phyloP scores from a whole-genome alignment of 2,329 filamentous ascomycete genomes.

The Curvularia verruculosa region DNA sequence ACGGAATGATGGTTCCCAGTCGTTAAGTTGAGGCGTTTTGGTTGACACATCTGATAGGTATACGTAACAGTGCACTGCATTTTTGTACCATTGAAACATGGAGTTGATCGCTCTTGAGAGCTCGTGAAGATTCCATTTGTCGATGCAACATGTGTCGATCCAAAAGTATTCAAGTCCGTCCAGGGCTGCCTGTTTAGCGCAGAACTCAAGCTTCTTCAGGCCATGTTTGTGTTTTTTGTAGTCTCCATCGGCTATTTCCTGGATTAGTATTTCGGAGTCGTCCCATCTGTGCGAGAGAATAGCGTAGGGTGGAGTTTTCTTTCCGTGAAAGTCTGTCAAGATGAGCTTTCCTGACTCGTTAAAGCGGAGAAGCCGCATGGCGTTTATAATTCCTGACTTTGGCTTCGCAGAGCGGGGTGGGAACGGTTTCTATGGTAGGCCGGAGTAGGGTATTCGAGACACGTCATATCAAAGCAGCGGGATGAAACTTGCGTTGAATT shows the following conservation, averaged over 20 bases:
- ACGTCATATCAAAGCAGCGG: neutral
- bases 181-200: neutral
- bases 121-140: neutral
- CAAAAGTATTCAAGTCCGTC: neutral
- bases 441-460: neutral
- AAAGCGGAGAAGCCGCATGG: neutral
- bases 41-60: conserved; percentile 13
- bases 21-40: neutral
- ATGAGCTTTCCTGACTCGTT: neutral
- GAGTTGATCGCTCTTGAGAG: neutral
- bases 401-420: neutral
- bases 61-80: conserved; percentile 6
- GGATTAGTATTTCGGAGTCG: neutral
- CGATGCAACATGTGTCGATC: neutral
- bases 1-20: neutral
- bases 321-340: neutral
- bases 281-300: neutral
- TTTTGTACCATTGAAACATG: conserved; percentile 10
- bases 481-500: neutral
- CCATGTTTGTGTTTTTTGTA: neutral
- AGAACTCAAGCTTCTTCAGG: neutral
- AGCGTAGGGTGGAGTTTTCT: neutral
- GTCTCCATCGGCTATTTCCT: neutral
- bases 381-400: neutral
- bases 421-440: neutral